Evolutionary conservation across 768 basidiomycete species (phyloP).

Genomic region (Kwoniella sp.): DNA sequence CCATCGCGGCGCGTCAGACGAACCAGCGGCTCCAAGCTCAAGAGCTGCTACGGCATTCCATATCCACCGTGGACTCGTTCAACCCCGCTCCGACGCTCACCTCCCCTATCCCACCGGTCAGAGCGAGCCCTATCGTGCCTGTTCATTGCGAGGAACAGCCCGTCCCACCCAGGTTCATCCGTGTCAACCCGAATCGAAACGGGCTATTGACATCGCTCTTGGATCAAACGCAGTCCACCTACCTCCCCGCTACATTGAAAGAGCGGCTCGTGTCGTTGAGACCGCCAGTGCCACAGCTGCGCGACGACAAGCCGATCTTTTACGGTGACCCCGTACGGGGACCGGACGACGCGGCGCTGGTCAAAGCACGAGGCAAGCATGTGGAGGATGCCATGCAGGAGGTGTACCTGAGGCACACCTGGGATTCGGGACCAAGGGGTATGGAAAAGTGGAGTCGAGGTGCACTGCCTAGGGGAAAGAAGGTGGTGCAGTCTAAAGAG

Average conservation of each 20-base stretch:
- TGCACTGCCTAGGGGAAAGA: slow-evolving; percentile 31
- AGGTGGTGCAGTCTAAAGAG: slow-evolving; percentile 26
- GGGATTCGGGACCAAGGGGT: slow-evolving; percentile 34
- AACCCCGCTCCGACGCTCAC: slow-evolving; percentile 24
- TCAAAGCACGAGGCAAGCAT: slow-evolving; percentile 32
- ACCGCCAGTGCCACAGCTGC: slow-evolving; percentile 24
- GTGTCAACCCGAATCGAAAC: slow-evolving; percentile 22
- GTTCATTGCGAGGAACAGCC: slow-evolving; percentile 18
- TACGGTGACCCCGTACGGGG: slow-evolving; percentile 36
- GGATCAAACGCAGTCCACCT: slow-evolving; percentile 28
- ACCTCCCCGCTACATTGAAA: slow-evolving; percentile 29
- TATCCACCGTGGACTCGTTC: slow-evolving; percentile 24
- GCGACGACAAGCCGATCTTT: slow-evolving; percentile 22
- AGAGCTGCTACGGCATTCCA: slow-evolving; percentile 22
- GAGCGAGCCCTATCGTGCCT: slow-evolving; percentile 20
- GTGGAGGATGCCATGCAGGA: slow-evolving; percentile 6
- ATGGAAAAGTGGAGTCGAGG: slow-evolving; percentile 27
- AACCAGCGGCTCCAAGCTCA: slow-evolving; percentile 22
- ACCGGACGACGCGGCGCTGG: slow-evolving; percentile 22
- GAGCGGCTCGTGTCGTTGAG: slow-evolving; percentile 34
- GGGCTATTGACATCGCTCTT: slow-evolving; percentile 23
- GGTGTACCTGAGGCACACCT: slow-evolving; percentile 25
- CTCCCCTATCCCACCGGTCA: slow-evolving; percentile 14
- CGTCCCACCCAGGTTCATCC: slow-evolving; percentile 6
- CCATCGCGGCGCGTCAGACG: slow-evolving; percentile 24